These are phyloP conservation scores for Vitis hybrid DNA, from an alignment of 177 flowering plant species.

Conservation along the genomic window DNA sequence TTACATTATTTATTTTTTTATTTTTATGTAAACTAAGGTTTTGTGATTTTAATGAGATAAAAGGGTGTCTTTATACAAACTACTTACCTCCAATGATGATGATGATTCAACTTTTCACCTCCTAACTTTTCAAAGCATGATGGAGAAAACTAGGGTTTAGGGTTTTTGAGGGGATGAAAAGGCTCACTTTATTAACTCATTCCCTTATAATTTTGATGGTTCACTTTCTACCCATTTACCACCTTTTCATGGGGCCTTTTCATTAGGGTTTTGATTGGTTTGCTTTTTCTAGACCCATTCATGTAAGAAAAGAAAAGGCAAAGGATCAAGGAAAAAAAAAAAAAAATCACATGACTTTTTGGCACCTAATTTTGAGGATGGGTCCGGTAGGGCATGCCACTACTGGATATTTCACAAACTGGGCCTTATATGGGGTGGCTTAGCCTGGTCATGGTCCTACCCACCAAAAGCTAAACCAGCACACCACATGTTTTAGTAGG, in stretches of 20 bases:
- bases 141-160: too few relatives aligned
- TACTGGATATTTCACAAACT: slow-evolving; percentile 17
- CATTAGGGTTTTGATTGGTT: neutral
- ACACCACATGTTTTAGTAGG: slow-evolving; percentile 38
- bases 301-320: neutral
- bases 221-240: neutral
- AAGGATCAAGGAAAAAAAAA: neutral
- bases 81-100: too few relatives aligned
- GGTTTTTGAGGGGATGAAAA: too few relatives aligned
- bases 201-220: neutral
- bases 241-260: neutral
- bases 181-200: neutral
- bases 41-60: neutral
- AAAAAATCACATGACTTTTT: neutral
- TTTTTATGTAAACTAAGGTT: neutral
- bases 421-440: slow-evolving; percentile 21
- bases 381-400: slow-evolving; percentile 15
- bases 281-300: neutral
- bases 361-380: slow-evolving; percentile 1
- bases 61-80: neutral
- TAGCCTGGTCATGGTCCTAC: slow-evolving; percentile 32
- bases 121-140: too few relatives aligned
- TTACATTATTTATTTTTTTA: neutral
- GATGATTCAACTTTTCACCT: too few relatives aligned
- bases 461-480: slow-evolving; percentile 30